Evolutionary conservation across 208 protist genomes (phyloP).

Genomic region (Naegleria fowleri): DNA sequence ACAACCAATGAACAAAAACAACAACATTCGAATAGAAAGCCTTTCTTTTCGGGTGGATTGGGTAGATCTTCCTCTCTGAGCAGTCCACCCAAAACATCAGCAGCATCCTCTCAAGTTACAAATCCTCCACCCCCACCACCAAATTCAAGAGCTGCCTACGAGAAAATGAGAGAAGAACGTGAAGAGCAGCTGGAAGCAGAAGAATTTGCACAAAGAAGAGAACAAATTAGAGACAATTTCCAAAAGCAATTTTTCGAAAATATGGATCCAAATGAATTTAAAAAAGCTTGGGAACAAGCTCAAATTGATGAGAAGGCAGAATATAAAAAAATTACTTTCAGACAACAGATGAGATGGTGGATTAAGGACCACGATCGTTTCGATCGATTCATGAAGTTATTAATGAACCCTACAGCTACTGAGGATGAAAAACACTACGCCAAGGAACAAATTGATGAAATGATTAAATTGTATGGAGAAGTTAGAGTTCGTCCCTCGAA

Average conservation of each 20-base stretch:
- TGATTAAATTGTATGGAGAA: not conserved
- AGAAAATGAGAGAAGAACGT: not conserved
- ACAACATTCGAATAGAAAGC: too few species aligned
- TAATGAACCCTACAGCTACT: not conserved
- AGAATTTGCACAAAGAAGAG: not conserved
- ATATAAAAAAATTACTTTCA: not conserved
- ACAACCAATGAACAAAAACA: too few species aligned
- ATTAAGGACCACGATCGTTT: not conserved
- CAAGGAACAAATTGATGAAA: not conserved
- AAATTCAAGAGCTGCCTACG: not conserved
- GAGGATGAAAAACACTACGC: not conserved
- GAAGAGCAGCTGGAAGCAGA: not conserved
- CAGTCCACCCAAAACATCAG: too few species aligned
- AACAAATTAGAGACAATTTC: not conserved
- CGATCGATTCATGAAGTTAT: not conserved
- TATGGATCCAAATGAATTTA: not conserved
- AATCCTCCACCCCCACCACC: too few species aligned
- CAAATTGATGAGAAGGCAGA: not conserved
- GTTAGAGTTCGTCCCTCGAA: not conserved
- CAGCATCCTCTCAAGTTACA: too few species aligned
- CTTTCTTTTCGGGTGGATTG: too few species aligned
- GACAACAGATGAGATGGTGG: not conserved
- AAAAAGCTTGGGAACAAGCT: not conserved
- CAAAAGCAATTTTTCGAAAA: slow-evolving; percentile 6
- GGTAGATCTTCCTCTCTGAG: too few species aligned